Conservation (phyloP, 2,329 filamentous ascomycete species). For the Aspergillus clavatus region DNA sequence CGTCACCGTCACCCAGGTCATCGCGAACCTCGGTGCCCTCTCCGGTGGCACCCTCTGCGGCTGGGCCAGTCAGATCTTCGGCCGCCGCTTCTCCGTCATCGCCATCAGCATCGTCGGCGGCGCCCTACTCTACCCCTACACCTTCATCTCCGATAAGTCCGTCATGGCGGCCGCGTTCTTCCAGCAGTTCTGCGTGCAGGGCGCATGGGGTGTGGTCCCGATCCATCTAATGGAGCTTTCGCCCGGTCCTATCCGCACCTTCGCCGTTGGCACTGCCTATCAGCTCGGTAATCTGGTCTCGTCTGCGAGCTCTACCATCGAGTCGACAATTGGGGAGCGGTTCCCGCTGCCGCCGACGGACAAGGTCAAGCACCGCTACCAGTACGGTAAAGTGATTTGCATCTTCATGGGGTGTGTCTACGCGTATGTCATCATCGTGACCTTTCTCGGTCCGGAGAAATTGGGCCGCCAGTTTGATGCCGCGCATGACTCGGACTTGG, state of each 20-base stretch:
- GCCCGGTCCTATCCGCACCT: slow-evolving; percentile 56
- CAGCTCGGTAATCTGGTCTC: slow-evolving; percentile 61
- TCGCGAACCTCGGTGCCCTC: slow-evolving; percentile 68
- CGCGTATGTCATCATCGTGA: slow-evolving; percentile 53
- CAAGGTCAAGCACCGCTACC: slow-evolving; percentile 51
- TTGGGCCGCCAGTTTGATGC: slow-evolving; percentile 46
- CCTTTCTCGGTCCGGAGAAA: slow-evolving; percentile 46
- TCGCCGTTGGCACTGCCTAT: slow-evolving; percentile 59
- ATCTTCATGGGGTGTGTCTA: slow-evolving; percentile 89
- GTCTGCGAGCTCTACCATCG: slow-evolving; percentile 65
- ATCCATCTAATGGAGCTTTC: slow-evolving; percentile 63
- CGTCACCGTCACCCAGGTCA: slow-evolving; percentile 66
- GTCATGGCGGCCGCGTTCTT: slow-evolving; percentile 81
- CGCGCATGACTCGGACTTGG: slow-evolving; percentile 44
- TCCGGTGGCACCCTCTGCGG: slow-evolving; percentile 62
- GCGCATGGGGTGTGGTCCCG: slow-evolving; percentile 71
- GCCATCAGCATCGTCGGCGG: slow-evolving; percentile 61
- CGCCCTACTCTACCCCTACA: slow-evolving; percentile 78
- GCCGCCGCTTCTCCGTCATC: slow-evolving; percentile 65
- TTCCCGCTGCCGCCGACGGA: slow-evolving; percentile 63
- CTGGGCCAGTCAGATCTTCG: slow-evolving; percentile 64
- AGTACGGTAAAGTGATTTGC: slow-evolving; percentile 80
- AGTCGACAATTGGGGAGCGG: slow-evolving; percentile 67
- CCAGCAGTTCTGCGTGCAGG: slow-evolving; percentile 73
- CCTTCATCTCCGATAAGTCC: slow-evolving; percentile 57